A percentile compares a stretch with the other conserved stretches of the same genome.
phyloP scores from a whole-genome alignment of 73 alveolate genomes.

The Strombidium stylifer region DNA sequence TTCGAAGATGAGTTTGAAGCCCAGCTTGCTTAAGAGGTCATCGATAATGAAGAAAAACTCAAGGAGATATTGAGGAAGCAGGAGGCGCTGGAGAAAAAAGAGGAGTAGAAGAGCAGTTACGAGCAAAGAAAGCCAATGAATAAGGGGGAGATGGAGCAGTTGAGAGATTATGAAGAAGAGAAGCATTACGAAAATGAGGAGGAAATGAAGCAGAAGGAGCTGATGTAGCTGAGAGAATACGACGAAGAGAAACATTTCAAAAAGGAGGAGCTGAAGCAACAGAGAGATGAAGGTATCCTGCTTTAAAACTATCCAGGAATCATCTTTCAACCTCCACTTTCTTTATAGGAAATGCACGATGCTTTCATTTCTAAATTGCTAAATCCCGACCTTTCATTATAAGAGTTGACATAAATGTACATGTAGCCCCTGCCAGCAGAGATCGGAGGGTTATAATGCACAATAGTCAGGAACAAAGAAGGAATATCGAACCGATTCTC shows the following conservation, averaged over 20 bases:
- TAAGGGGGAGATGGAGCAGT: constrained; percentile 10
- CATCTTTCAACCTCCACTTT: not conserved
- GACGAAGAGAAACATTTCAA: too few relatives aligned
- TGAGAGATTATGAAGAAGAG: not conserved
- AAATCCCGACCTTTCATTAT: constrained; percentile 52
- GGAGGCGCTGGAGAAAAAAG: too few relatives aligned
- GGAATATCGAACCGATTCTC: too few relatives aligned
- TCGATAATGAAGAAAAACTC: too few relatives aligned
- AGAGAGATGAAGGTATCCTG: not conserved
- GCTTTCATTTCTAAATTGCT: constrained; percentile 32
- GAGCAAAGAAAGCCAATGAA: constrained; percentile 2
- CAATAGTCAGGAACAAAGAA: constrained; percentile 75
- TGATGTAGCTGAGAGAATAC: too few relatives aligned
- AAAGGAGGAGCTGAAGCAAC: not conserved
- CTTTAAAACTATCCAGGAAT: not conserved
- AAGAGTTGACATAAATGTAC: constrained; percentile 40
- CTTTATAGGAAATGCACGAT: constrained; percentile 23
- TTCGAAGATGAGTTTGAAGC: too few relatives aligned
- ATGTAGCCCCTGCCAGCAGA: constrained; percentile 57
- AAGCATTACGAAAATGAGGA: not conserved
- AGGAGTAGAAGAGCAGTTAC: too few relatives aligned
- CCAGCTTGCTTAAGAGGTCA: too few relatives aligned
- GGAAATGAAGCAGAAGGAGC: too few relatives aligned
- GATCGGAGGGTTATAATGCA: constrained; percentile 65
- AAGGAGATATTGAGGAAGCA: too few relatives aligned